Evolutionary conservation across 2,329 filamentous ascomycete species (phyloP).

Genomic region (Akanthomyces dipterigenus): DNA sequence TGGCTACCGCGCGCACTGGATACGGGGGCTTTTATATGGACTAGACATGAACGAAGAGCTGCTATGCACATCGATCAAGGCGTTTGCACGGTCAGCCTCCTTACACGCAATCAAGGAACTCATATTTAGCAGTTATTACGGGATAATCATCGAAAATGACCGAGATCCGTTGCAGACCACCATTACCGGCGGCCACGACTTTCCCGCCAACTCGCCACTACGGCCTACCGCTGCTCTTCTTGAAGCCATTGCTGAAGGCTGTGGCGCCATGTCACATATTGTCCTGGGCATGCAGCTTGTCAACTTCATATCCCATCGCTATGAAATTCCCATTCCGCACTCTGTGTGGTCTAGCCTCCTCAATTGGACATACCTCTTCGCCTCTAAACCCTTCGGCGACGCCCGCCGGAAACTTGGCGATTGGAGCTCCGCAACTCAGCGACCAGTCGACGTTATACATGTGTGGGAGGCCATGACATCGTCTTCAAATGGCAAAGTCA

Average conservation of each 20-base stretch:
- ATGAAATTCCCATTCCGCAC: conserved; percentile 48
- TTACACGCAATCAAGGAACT: conserved; percentile 27
- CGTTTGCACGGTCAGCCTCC: conserved; percentile 32
- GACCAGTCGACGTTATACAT: conserved; percentile 36
- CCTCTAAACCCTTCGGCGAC: conserved; percentile 28
- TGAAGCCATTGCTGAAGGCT: conserved; percentile 59
- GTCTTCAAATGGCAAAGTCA: conserved; percentile 44
- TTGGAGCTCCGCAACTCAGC: conserved; percentile 28
- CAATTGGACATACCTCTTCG: conserved; percentile 57
- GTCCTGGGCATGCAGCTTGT: conserved; percentile 51
- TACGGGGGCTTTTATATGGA: conserved; percentile 19
- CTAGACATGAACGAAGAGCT: conserved; percentile 31
- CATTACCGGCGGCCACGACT: conserved; percentile 30
- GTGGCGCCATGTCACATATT: conserved; percentile 60
- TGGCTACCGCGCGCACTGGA: conserved; percentile 25
- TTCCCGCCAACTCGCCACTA: conserved; percentile 44
- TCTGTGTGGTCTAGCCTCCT: conserved; percentile 61
- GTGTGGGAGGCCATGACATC: conserved; percentile 56
- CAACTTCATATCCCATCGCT: conserved; percentile 54
- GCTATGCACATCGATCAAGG: conserved; percentile 35
- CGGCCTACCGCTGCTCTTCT: conserved; percentile 54
- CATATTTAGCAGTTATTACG: conserved; percentile 26
- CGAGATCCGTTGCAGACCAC: conserved; percentile 15
- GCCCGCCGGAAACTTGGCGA: conserved; percentile 30
- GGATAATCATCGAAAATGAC: conserved; percentile 20